These are phyloP conservation scores for Lactifluus piperatus DNA, from an alignment of 768 basidiomycete genomes.

Conservation along the genomic window DNA sequence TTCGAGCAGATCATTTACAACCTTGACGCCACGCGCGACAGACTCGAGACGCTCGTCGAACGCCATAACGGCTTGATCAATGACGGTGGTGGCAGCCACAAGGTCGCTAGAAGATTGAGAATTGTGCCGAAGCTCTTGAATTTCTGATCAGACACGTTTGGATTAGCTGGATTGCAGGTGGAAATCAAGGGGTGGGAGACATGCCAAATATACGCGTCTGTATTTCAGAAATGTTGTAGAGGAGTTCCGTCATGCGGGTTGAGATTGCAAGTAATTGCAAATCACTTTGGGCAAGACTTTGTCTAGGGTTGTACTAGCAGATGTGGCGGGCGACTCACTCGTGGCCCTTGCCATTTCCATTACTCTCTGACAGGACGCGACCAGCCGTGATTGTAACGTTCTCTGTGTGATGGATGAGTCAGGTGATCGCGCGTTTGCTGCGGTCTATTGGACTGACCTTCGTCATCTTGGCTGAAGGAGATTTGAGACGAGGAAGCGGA, in stretches of 20 bases:
- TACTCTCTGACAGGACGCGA: conserved; percentile 36
- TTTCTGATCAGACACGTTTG: conserved; percentile 44
- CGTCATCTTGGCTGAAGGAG: conserved; percentile 50
- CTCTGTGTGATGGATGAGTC: conserved; percentile 34
- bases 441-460: conserved; percentile 36
- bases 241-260: conserved; percentile 80
- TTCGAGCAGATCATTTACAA: conserved; percentile 54
- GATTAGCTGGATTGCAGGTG: neutral
- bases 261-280: conserved; percentile 69
- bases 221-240: conserved; percentile 80
- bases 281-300: conserved; percentile 39
- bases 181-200: conserved; percentile 18
- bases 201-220: conserved; percentile 86
- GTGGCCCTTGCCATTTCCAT: conserved; percentile 49
- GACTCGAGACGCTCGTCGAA: conserved; percentile 73
- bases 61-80: conserved; percentile 73
- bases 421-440: conserved; percentile 10
- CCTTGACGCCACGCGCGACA: conserved; percentile 63
- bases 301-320: neutral
- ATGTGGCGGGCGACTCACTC: conserved; percentile 43
- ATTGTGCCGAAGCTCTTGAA: conserved; percentile 88
- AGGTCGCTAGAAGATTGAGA: conserved; percentile 55
- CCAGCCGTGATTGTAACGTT: conserved; percentile 63
- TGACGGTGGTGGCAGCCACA: conserved; percentile 53
- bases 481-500: conserved; percentile 47